Conservation (phyloP, 2,329 filamentous ascomycete genomes). For the Exophiala dermatitidis region DNA sequence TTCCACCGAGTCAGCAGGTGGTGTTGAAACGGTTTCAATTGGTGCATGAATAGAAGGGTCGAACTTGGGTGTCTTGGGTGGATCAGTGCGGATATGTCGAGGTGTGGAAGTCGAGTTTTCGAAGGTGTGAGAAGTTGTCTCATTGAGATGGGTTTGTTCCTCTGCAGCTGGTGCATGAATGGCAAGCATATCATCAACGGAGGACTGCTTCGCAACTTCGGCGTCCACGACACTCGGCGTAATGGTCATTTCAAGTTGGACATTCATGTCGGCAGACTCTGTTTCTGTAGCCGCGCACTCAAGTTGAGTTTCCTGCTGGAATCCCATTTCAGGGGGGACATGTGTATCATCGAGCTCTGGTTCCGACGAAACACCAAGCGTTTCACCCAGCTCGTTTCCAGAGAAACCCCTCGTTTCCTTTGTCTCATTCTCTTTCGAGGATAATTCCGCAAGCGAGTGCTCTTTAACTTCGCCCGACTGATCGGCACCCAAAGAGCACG, state of each 20-base stretch:
- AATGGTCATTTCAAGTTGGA: not conserved
- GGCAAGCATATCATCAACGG: not conserved
- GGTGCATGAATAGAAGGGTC: constrained; percentile 25
- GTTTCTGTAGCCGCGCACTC: not conserved
- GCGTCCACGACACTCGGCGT: not conserved
- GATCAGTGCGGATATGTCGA: not conserved
- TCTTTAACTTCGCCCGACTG: no score
- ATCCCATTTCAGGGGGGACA: no score
- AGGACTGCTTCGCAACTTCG: not conserved
- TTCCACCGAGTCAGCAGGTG: constrained; percentile 14
- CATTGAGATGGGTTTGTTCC: not conserved
- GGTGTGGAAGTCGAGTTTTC: constrained; percentile 3
- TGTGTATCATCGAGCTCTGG: no score
- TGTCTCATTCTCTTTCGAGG: no score
- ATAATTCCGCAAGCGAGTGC: no score
- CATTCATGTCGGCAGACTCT: not conserved
- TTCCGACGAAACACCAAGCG: no score
- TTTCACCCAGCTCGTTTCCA: no score
- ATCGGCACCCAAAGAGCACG: no score
- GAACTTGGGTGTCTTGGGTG: constrained; percentile 27
- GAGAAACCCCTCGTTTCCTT: no score
- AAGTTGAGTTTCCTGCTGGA: not conserved
- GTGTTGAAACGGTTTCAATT: constrained; percentile 2
- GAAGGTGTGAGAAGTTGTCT: not conserved
- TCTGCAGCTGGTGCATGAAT: not conserved